Base-by-base conservation (phyloP, 495 filamentous ascomycete species). In the Beverwykella pulmonaria region DNA sequence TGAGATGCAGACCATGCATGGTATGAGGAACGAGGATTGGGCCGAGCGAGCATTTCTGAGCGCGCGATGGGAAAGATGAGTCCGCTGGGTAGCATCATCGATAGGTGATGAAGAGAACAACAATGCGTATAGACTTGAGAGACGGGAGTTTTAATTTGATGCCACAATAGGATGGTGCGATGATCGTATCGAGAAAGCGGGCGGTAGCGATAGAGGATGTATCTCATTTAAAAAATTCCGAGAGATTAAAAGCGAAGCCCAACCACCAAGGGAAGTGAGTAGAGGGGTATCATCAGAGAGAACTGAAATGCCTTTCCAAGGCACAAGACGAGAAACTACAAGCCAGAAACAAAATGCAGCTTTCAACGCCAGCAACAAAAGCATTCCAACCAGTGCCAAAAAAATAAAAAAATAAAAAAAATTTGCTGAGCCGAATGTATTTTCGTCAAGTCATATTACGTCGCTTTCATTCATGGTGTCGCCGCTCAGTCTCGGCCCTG, bases 181-280 rank as follows among this genome's bases (percentile, higher is more conserved):
- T 34, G 12, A 34, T 34, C 12, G 12, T 4, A 34, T 34, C n/a
- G n/a, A n/a, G n/a, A n/a, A n/a, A n/a, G n/a, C n/a, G n/a, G n/a
- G n/a, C n/a, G n/a, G n/a, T n/a, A n/a, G n/a, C n/a, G n/a, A n/a
- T n/a, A n/a, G n/a, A n/a, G n/a, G n/a, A n/a, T n/a, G n/a, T n/a
- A n/a, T n/a, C n/a, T n/a, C 39, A n/a, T 25, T 4, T 2, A 50
- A 19, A 50, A 25, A 26, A 25, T 3, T 5, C 22, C 2, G n/a
- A 25, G 5, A 22, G 8, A 19, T 19, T 14, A 49, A 19, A 47
- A 59, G 2, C 44, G 50, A 65, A 58, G 62, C 62, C 62, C 62
- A 65, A 65, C 62, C 62, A 59, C 62, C 62, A 59, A 46, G 30
- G 62, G 58, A 58, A 34, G 27, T 54, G 23, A 25, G 49, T 39